Conservation (phyloP, 306 rosid genomes). For the Trifolium dubium region DNA sequence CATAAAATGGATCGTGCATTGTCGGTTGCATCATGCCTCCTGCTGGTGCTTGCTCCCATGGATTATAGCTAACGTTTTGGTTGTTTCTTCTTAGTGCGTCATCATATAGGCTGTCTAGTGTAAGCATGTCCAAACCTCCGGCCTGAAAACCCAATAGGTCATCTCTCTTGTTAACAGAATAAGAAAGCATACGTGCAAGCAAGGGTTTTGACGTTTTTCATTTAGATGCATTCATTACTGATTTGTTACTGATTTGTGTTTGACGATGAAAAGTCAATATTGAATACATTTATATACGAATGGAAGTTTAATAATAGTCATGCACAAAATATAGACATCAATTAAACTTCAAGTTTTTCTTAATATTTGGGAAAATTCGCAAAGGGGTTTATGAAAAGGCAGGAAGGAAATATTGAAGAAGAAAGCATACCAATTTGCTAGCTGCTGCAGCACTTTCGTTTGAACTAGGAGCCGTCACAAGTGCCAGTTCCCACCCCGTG, state of each 20-base stretch:
- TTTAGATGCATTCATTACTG: background rate
- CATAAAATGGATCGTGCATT: slow-evolving; percentile 76
- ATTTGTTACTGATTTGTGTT: background rate
- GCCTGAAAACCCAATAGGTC: slow-evolving; percentile 61
- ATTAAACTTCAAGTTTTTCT: too few relatives aligned
- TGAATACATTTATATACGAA: too few relatives aligned
- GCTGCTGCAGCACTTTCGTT: slow-evolving; percentile 75
- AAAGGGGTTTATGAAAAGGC: background rate
- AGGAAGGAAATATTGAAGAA: background rate
- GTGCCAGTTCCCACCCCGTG: slow-evolving; percentile 98
- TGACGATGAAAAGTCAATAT: too few relatives aligned
- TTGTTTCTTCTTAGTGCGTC: slow-evolving; percentile 90
- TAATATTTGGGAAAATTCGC: too few relatives aligned
- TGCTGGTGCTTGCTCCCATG: slow-evolving; percentile 79
- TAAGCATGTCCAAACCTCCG: slow-evolving; percentile 94
- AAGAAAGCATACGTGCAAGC: background rate
- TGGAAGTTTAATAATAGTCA: too few relatives aligned
- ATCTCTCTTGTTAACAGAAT: slow-evolving; percentile 36
- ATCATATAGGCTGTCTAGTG: slow-evolving; percentile 92
- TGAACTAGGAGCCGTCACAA: slow-evolving; percentile 95
- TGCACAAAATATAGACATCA: too few relatives aligned
- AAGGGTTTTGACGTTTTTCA: background rate
- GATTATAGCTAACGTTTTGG: slow-evolving; percentile 91
- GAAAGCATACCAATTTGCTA: slow-evolving; percentile 79
- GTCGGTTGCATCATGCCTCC: slow-evolving; percentile 75